Base-by-base conservation (phyloP, 2,329 filamentous ascomycete species). In the Exophiala alcalophila region DNA sequence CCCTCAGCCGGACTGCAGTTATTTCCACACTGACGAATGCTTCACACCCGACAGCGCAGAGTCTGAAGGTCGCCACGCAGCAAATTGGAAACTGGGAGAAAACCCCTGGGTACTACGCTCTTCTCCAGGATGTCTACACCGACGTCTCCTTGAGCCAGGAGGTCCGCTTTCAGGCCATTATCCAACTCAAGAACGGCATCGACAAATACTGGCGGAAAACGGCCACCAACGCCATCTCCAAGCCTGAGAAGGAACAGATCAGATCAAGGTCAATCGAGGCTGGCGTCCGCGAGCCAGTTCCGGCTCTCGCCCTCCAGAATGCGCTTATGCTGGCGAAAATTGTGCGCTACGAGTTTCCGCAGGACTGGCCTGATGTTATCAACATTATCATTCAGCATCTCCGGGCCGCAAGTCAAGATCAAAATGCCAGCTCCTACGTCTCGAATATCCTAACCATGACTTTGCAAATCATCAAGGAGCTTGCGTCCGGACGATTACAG, bases 131-230 rank as follows among this genome's bases (percentile, higher is more conserved):
- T 55, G 78, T 88, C 24, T 96, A 90, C 62, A 76, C 95, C 51
- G 86, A 95, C 67, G 81, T 80, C 49, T 80, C 80, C 2, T 70
- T 94, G 1, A 85, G 87, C 1, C 67, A 79, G 44, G 83, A 94
- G 58, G 78, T 91, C 39, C 85, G 92, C 49, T 89, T 94, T 59
- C 81, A 96, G 8, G 86, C 91, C 40, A 80, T 97, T 44, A 95
- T 97, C 55, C 86, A 95, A 61, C 75, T 98, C 40, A 97, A 97
- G 64, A 96, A 97, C 64, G 92, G 90, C 41, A 90, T 97, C 65
- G 91, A 97, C 62, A 89, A 84, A 61, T 88, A 89, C 65, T 98
- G 92, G 92, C 78, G 92, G 60, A 87, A 75, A 61, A 86, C 85
- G 23, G 80, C 86, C 35, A 77, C 84, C 43, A 80, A 83, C 65